Base-by-base conservation (phyloP, 257 asterid species). In the Solanum tarapatanum region DNA sequence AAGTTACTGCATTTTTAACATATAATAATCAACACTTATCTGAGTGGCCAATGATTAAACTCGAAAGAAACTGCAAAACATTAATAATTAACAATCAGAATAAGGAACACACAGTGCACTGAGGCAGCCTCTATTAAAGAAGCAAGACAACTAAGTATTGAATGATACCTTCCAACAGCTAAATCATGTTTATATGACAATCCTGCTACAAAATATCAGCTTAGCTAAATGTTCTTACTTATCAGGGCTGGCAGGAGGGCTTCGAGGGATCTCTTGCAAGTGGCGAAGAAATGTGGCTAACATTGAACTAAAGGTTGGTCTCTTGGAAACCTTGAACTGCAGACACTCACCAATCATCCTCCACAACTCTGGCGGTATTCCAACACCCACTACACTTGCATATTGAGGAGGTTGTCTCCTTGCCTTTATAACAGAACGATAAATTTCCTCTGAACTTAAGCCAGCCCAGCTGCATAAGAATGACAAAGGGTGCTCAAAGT, bases 341-440 rank as follows among this genome's bases (percentile, higher is more conserved):
- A 97, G 93, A 92, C 99, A 97, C 91, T 97, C 99, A 88, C 99
- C 99, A 93, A 97, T 94, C 99, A 97, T 96, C 93, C 94, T 97
- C 99, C 99, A 97, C 92, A 97, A 88, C 87, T 97, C 99, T 90
- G 96, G 92, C 9, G 99, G 99, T 89, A 97, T 96, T 87, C 99
- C 99, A 86, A 96, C 99, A 82, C 99, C 99, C 43, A 96, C 98
- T 43, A 97, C 99, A 79, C 97, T 93, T 76, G 99, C 94, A 89
- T 97, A 97, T 77, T 97, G 99, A 90, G 99, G 98, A 92, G 99
- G 99, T 55, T 93, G 99, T 86, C 90, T 92, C 90, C 93, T 93
- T 68, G 94, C 92, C 92, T 93, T 97, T 82, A 97, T 98, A 92
- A 97, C 99, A 90, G 92, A 90, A 85, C 93, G 98, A 89, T 94